Conservation (phyloP, 352 stramenopile genomes). For the Pythium myriotylum region DNA sequence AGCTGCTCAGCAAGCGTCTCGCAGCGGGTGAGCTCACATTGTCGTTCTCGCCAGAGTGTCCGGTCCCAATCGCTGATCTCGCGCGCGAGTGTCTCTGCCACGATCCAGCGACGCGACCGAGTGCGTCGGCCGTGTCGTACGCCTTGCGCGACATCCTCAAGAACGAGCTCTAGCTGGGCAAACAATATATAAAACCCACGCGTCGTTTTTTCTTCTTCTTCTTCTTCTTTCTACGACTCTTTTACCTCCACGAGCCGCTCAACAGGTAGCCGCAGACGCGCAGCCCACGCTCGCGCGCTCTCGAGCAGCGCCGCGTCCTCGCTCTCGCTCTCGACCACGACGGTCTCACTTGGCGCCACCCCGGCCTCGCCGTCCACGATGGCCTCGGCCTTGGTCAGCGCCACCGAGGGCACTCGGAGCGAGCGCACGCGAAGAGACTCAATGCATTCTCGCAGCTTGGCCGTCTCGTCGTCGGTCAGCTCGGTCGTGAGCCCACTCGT, state of each 20-base stretch:
- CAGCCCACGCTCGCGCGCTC: conserved; percentile 23
- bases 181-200: too few relatives aligned
- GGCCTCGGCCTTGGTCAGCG: conserved; percentile 10
- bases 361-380: conserved; percentile 12
- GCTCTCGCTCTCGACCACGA: neutral
- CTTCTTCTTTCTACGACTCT: neutral
- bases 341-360: neutral
- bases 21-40: neutral
- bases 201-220: too few relatives aligned
- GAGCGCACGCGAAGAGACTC: conserved; percentile 19
- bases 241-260: neutral
- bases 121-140: neutral
- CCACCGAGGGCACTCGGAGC: conserved; percentile 10
- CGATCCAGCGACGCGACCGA: neutral
- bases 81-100: neutral
- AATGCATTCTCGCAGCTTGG: conserved; percentile 1
- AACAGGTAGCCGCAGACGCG: conserved; percentile 23
- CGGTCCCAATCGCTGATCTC: neutral
- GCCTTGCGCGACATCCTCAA: conserved; percentile 1
- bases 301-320: conserved; percentile 5
- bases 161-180: neutral
- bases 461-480: neutral
- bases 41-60: neutral
- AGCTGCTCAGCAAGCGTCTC: neutral
- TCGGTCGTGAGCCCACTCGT: conserved; percentile 30